Evolutionary conservation across 169 alveolate species (phyloP).

Genomic region (Cryptosporidium sp.): DNA sequence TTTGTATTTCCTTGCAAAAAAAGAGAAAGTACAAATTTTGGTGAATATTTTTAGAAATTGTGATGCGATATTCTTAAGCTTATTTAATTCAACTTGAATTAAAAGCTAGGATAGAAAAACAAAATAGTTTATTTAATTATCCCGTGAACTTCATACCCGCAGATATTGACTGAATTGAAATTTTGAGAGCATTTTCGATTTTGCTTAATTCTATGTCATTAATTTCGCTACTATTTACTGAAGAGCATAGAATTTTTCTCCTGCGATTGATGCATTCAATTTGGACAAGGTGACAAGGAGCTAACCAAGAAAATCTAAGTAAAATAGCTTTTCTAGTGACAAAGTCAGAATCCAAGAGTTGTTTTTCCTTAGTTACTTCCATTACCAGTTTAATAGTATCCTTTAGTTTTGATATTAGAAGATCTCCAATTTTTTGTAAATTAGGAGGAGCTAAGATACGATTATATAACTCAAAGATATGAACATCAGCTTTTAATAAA

Average conservation of each 20-base stretch:
- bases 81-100: neutral
- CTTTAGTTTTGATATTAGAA: conserved; percentile 47
- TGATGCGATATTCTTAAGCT: neutral
- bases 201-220: conserved; percentile 41
- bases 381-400: conserved; percentile 58
- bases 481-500: conserved; percentile 81
- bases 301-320: conserved; percentile 69
- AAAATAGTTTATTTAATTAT: neutral
- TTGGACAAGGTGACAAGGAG: conserved; percentile 75
- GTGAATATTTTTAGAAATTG: no score
- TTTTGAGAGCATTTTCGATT: conserved; percentile 73
- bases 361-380: conserved; percentile 70
- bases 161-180: conserved; percentile 67
- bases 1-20: no score
- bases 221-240: neutral
- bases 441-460: conserved; percentile 46
- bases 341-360: conserved; percentile 58
- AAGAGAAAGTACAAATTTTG: neutral
- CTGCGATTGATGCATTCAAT: conserved; percentile 73
- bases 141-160: conserved; percentile 73
- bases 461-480: conserved; percentile 77
- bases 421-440: conserved; percentile 54
- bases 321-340: conserved; percentile 73
- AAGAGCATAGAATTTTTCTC: conserved; percentile 19
- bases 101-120: neutral